Evolutionary conservation across 139 green algal genomes (phyloP).

Genomic region (Spirogloea muscicola): DNA sequence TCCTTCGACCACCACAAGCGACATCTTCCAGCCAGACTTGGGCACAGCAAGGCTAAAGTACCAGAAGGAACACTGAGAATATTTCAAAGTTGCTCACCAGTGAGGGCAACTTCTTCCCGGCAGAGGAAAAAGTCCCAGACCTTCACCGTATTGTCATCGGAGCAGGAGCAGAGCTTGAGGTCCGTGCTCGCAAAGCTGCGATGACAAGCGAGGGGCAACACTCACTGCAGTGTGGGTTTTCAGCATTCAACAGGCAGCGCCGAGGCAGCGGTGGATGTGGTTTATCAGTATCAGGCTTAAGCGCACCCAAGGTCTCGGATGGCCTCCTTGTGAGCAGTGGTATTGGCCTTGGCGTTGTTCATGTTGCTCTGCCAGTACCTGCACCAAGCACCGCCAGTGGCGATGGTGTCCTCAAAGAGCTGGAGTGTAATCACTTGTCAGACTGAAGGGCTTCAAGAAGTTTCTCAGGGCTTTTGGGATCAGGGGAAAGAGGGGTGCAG

Average conservation of each 20-base stretch:
- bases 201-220: background rate
- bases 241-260: background rate
- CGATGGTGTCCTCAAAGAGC: too few species aligned
- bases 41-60: too few species aligned
- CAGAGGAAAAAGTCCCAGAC: conserved; percentile 72
- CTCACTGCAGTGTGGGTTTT: background rate
- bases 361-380: conserved; percentile 73
- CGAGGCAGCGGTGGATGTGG: background rate
- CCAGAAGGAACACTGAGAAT: too few species aligned
- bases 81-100: conserved; percentile 30
- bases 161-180: conserved; percentile 82
- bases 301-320: conserved; percentile 60
- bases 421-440: too few species aligned
- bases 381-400: too few species aligned
- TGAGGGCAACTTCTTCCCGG: conserved; percentile 54
- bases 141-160: conserved; percentile 78
- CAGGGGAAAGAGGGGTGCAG: too few species aligned
- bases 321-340: conserved; percentile 66
- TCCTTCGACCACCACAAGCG: background rate
- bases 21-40: background rate
- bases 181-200: conserved; percentile 61
- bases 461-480: too few species aligned
- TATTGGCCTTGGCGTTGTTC: conserved; percentile 55
- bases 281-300: background rate
- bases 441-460: too few species aligned